A percentile compares a stretch with the other conserved stretches of the same genome.
Evolutionary conservation across 441 rosid genomes (phyloP).

Genomic region (Populus tomentosa): DNA sequence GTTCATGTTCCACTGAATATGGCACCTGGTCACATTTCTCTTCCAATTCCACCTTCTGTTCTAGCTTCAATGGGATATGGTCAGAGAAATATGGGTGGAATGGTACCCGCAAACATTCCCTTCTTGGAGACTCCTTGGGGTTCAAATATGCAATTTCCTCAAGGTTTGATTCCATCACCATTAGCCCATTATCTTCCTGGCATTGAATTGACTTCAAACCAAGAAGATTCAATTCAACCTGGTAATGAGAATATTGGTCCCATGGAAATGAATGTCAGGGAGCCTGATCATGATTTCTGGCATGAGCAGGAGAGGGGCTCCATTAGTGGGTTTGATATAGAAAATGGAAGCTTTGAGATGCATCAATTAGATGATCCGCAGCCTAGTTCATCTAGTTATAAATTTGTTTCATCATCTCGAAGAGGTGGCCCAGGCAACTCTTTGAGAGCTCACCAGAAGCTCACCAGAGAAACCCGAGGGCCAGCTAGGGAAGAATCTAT

Average conservation of each 20-base stretch:
- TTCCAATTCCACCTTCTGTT: slow-evolving; percentile 51
- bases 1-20: slow-evolving; percentile 62
- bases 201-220: slow-evolving; percentile 43
- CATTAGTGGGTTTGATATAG: slow-evolving; percentile 40
- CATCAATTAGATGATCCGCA: slow-evolving; percentile 52
- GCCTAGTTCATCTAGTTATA: slow-evolving; percentile 52
- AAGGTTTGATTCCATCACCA: slow-evolving; percentile 53
- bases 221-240: slow-evolving; percentile 50
- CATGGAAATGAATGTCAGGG: slow-evolving; percentile 37
- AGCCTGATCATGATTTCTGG: slow-evolving; percentile 60
- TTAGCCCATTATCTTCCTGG: slow-evolving; percentile 59
- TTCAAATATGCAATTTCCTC: slow-evolving; percentile 63
- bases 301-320: slow-evolving; percentile 57
- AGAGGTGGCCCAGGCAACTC: slow-evolving; percentile 41
- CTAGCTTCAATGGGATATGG: slow-evolving; percentile 63
- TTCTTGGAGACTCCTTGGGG: slow-evolving; percentile 53
- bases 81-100: slow-evolving; percentile 63
- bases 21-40: slow-evolving; percentile 55
- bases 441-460: slow-evolving; percentile 38
- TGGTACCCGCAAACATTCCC: slow-evolving; percentile 56
- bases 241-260: slow-evolving; percentile 42
- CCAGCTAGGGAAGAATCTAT: slow-evolving; percentile 34
- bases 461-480: slow-evolving; percentile 32
- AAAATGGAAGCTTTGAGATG: slow-evolving; percentile 54
- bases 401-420: slow-evolving; percentile 44